These are phyloP conservation scores for Hypoxylon sp. DNA, from an alignment of 2,329 filamentous ascomycete species.

Conservation along the genomic window DNA sequence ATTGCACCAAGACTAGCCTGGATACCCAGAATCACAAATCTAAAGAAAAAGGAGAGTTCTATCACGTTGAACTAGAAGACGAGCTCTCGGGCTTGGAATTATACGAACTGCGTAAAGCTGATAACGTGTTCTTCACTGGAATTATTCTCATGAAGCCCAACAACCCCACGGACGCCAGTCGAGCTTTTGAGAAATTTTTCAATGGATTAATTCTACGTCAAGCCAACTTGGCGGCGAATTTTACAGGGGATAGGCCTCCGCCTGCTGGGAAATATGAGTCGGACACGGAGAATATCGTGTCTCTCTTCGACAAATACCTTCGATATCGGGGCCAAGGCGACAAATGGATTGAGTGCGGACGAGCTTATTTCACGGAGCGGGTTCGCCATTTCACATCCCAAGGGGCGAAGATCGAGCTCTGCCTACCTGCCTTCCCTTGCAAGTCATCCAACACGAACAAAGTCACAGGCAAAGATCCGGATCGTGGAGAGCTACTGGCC, in stretches of 20 bases:
- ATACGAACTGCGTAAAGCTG: slow-evolving; percentile 18
- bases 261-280: background rate
- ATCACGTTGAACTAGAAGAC: slow-evolving; percentile 9
- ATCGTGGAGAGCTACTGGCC: slow-evolving; percentile 56
- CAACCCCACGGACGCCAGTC: background rate
- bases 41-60: slow-evolving; percentile 7
- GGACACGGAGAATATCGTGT: slow-evolving; percentile 27
- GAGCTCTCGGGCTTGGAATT: slow-evolving; percentile 23
- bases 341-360: slow-evolving; percentile 30
- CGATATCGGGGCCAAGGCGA: slow-evolving; percentile 38
- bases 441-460: slow-evolving; percentile 58
- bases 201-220: slow-evolving; percentile 29
- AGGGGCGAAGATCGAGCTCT: slow-evolving; percentile 30
- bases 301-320: slow-evolving; percentile 37
- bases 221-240: slow-evolving; percentile 24
- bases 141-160: slow-evolving; percentile 19
- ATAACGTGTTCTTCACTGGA: slow-evolving; percentile 15
- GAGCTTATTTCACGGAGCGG: slow-evolving; percentile 33
- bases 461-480: slow-evolving; percentile 54
- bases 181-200: slow-evolving; percentile 39
- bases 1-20: slow-evolving; percentile 15
- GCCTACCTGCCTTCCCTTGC: slow-evolving; percentile 59
- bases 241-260: background rate
- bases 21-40: background rate
- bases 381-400: slow-evolving; percentile 39